Base-by-base conservation (phyloP, 2,329 filamentous ascomycete genomes). In the Ceratocystis lukuohia region DNA sequence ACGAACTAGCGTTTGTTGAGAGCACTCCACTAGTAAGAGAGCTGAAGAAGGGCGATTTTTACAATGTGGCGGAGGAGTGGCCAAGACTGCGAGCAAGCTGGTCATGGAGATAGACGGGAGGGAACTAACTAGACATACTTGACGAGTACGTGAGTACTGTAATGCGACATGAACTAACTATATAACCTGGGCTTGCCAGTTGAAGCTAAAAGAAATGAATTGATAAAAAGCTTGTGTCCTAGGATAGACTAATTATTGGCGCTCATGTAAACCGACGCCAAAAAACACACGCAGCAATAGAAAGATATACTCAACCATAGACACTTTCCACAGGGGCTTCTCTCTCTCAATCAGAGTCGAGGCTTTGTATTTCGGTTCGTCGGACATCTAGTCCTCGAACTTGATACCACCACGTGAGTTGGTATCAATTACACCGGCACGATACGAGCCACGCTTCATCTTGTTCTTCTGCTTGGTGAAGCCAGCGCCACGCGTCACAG, bases 381-480 rank as follows among this genome's bases (percentile, higher is more conserved):
- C 37, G 12, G 37, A 17, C 37, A 37, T 33, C 70, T 84, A 96
- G 72, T 96, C 89, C 1, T 96, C 91, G 76, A 99, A 99, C 79
- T 96, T 96, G 79, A 96, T 88, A 67, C 89, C 88, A 77, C 93
- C 92, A 70, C 88, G 88, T 22, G 87, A 85, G 15, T 82, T 77
- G 65, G 93, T 88, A 74, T 99, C 92, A 72, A 99, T 96, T 64
- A 82, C 77, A 5, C 94, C 94, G 57, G 94, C 94, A 61, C 88
- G 86, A 81, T 96, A 99, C 70, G 88, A 90, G 63, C 94, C 94
- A 71, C 86, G 82, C 82, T 91, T 92, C 83, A 91, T 94, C 82
- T 99, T 99, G 79, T 99, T 99, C 86, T 99, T 99, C 80, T 97
- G 94, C 81, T 99, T 99, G 68, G 93, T 97, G 78, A 99, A 99